phyloP scores from a whole-genome alignment of 495 filamentous ascomycete genomes.

The Terfezia boudieri region DNA sequence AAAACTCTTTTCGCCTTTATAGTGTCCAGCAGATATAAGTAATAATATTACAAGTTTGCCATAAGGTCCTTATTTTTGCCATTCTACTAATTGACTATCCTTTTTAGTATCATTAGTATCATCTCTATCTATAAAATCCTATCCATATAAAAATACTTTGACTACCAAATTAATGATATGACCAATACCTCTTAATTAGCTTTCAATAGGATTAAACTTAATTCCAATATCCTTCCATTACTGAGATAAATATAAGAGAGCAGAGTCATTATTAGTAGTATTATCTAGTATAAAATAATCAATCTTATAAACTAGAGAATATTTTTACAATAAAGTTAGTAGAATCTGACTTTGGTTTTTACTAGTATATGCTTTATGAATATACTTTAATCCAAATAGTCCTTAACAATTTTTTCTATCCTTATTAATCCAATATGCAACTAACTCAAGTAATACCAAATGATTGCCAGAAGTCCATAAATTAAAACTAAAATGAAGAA shows the following conservation, averaged over 20 bases:
- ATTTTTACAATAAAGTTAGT: too few relatives aligned
- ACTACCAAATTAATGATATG: conserved; percentile 8
- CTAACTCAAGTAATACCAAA: too few relatives aligned
- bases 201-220: neutral
- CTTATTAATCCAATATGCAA: too few relatives aligned
- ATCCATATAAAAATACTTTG: conserved; percentile 4
- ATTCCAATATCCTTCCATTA: too few relatives aligned
- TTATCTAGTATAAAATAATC: too few relatives aligned
- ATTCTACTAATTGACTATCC: conserved; percentile 1
- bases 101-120: neutral
- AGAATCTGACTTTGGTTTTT: neutral
- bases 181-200: conserved; percentile 1
- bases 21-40: conserved; percentile 1
- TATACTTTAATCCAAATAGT: too few relatives aligned
- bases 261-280: too few relatives aligned
- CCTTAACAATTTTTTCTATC: too few relatives aligned
- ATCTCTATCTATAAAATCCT: neutral
- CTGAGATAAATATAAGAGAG: too few relatives aligned
- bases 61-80: neutral
- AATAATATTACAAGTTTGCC: conserved; percentile 9
- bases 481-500: too few relatives aligned
- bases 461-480: too few relatives aligned
- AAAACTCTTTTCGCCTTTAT: conserved; percentile 1
- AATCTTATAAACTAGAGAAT: too few relatives aligned
- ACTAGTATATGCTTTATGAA: neutral